A percentile compares a stretch with the other conserved stretches of the same genome.
These are phyloP conservation scores for Melocanna baccifera DNA, from an alignment of 176 grass and related monocot genomes.

Conservation along the genomic window DNA sequence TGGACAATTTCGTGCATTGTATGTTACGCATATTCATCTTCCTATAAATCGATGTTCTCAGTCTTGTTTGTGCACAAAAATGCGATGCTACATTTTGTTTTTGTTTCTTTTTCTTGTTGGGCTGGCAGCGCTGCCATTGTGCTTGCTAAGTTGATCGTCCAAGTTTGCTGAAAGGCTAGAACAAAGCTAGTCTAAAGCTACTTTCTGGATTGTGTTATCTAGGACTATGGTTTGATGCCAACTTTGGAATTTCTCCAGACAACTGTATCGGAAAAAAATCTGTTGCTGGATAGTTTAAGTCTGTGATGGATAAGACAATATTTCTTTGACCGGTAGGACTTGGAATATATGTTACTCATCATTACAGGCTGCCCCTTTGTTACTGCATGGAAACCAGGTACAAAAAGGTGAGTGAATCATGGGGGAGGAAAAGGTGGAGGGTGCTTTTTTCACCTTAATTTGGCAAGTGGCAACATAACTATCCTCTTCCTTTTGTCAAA, in stretches of 20 bases:
- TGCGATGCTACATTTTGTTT: neutral
- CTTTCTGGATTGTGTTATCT: neutral
- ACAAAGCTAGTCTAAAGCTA: neutral
- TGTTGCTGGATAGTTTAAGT: neutral
- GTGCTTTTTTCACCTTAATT: neutral
- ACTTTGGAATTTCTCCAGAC: neutral
- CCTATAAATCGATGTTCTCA: neutral
- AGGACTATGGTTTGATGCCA: neutral
- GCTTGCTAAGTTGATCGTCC: neutral
- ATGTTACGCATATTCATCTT: neutral
- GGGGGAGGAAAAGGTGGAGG: neutral
- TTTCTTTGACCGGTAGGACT: neutral
- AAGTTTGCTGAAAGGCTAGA: neutral
- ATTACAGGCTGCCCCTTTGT: neutral
- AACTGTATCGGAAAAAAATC: neutral
- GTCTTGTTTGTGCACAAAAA: neutral
- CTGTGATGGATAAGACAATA: neutral
- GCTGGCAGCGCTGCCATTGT: neutral
- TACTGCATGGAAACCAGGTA: neutral
- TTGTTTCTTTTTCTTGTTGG: slow-evolving; percentile 1
- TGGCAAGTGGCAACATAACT: neutral
- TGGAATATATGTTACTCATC: neutral
- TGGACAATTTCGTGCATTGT: neutral
- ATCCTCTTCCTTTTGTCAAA: neutral
- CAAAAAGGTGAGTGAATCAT: neutral